Conservation (phyloP, 441 rosid species). For the Eutrema salsugineum region DNA sequence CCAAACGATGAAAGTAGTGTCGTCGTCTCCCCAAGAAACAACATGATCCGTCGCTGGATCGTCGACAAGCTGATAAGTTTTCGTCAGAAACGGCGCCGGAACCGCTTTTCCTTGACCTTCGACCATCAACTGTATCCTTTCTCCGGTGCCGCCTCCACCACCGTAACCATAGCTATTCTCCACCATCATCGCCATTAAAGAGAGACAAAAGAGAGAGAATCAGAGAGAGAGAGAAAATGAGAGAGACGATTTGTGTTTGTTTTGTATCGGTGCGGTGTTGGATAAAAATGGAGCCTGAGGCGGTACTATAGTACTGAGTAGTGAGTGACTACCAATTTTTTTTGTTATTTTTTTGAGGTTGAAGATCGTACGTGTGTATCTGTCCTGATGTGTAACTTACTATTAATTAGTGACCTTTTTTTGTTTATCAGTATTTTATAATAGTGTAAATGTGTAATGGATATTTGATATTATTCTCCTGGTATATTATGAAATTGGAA, state of each 20-base stretch:
- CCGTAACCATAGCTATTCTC: conserved; percentile 26
- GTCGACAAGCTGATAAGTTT: conserved; percentile 90
- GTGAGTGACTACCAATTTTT: conserved; percentile 23
- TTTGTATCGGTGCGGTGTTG: conserved; percentile 22
- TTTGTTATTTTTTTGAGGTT: conserved; percentile 14
- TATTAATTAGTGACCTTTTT: not conserved
- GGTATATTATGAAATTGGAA: conserved; percentile 4
- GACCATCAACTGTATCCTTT: conserved; percentile 60
- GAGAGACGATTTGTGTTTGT: conserved; percentile 17
- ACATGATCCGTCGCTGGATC: conserved; percentile 83
- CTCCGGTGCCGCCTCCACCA: conserved; percentile 38
- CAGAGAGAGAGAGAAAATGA: not conserved
- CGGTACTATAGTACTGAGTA: conserved; percentile 22
- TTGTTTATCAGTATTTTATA: not conserved
- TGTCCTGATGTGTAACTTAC: conserved; percentile 31
- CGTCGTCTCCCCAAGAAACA: conserved; percentile 96
- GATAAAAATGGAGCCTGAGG: conserved; percentile 23
- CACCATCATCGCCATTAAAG: conserved; percentile 19
- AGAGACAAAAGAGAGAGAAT: not conserved
- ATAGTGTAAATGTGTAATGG: not conserved
- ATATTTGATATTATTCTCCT: conserved; percentile 19
- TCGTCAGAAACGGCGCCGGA: conserved; percentile 87
- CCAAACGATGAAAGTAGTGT: conserved; percentile 88
- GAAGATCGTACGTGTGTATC: conserved; percentile 32
- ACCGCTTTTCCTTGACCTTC: conserved; percentile 79